Base-by-base conservation (phyloP, 306 rosid species). In the Rosa chinensis region DNA sequence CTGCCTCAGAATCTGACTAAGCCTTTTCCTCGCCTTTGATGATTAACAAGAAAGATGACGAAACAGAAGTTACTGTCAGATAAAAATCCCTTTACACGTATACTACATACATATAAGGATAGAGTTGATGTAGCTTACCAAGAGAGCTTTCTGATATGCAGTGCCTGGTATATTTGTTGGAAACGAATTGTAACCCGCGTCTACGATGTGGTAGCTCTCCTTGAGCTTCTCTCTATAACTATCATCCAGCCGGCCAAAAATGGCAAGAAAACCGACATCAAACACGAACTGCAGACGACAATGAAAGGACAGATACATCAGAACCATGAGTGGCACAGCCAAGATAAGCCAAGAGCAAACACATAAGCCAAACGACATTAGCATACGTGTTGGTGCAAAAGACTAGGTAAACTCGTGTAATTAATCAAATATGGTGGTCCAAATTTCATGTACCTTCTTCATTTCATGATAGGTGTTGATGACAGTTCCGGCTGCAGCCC, bases 131-230 rank as follows among this genome's bases (percentile, higher is more conserved):
- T 10, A 63, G 20, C 87, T 87, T 88, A 94, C 98, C 89, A 77
- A 55, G 84, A 92, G 83, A 72, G 98, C 97, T 84, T 90, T 92
- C 74, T 93, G 84, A 85, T 90, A 92, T 68, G 92, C 74, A 48
- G 97, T 92, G 70, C 94, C 96, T 0, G 94, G 97, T 4, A 94
- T 64, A 5, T 37, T 86, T 20, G 83, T 89, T 13, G 91, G 97
- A 69, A 94, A 92, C 76, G 92, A 94, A 73, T 94, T 94, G 88
- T 94, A 94, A 18, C 98, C 98, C 85, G 88, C 91, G 47, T 94
- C 90, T 1, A 94, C 86, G 66, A 86, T 91, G 89, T 83, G 28
- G 74, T 94, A 94, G 43, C 90, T 92, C 71, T 92, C 82, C 86
- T 86, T 88, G 40, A 94, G 92, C 76, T 82, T 77, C 50, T 92